Base-by-base conservation (phyloP, 192 early-diverging fungal species). In the Chytriomyces sp. region DNA sequence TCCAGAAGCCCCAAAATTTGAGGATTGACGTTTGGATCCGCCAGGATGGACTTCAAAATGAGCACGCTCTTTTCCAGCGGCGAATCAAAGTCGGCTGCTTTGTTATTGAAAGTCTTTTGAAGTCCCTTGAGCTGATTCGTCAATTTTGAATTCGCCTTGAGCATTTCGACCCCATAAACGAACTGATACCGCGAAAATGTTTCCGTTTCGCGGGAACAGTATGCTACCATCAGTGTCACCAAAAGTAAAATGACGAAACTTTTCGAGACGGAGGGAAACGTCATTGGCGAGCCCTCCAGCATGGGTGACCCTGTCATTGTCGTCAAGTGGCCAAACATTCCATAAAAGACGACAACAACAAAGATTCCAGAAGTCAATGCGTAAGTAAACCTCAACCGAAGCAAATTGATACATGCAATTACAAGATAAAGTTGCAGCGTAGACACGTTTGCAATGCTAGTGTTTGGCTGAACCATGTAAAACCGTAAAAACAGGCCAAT, bases 11-110 rank as follows among this genome's bases (percentile, higher is more conserved):
- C 33, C 63, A 83, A 64, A 56, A 80, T 73, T 4, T 67, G 39
- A 31, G 82, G 53, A 52, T 58, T 74, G 41, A 68, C n/a, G 0
- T 41, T 34, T 10, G 84, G 84, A 61, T 86, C 80, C 19, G 84
- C 81, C 76, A 86, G 74, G 64, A 86, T 61, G 34, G 67, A 73
- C 61, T 75, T 59, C 26, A 86, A 52, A 12, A 80, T 59, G 72
- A 84, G 69, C 26, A 86, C 64, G 28, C 65, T 63, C 59, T 81
- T 79, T 70, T 86, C 84, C n/a, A 86, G 70, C 5, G 84, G 84
- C 17, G 84, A 84, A 57, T 86, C 81, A n/a, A 86, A 58, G 54
- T 78, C 77, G 37, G 64, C 75, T 2, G 56, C 80, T 60, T 84
- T 81, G 33, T 77, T 52, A 6, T 68, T 74, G 67, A 77, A 85